These are phyloP conservation scores for Boletus rubroflammeus DNA, from an alignment of 768 basidiomycete genomes.

Conservation along the genomic window DNA sequence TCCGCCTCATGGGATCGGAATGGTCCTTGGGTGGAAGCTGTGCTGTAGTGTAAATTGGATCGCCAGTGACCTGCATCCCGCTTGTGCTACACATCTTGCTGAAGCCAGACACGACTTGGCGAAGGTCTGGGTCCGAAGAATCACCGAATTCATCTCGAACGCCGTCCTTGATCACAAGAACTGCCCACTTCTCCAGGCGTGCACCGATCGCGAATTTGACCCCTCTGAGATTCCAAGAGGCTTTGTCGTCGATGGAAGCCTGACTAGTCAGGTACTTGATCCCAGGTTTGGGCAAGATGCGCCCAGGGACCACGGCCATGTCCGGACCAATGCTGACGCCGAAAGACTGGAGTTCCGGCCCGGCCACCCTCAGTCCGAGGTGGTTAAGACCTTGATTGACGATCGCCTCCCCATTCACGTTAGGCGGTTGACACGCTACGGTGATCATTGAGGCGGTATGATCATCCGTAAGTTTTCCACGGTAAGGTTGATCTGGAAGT, in stretches of 20 bases:
- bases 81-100: conserved; percentile 55
- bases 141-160: conserved; percentile 60
- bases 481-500: conserved; percentile 38
- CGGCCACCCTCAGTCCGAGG: conserved; percentile 38
- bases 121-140: conserved; percentile 52
- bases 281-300: conserved; percentile 43
- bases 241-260: conserved; percentile 39
- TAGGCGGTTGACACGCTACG: conserved; percentile 46
- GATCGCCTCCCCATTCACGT: conserved; percentile 46
- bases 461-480: conserved; percentile 54
- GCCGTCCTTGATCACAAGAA: conserved; percentile 64
- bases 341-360: conserved; percentile 39
- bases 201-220: conserved; percentile 60
- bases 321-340: conserved; percentile 44
- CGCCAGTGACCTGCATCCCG: conserved; percentile 53
- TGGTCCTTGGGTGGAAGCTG: conserved; percentile 49
- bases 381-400: conserved; percentile 38
- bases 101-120: conserved; percentile 48
- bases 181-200: conserved; percentile 58
- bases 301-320: conserved; percentile 56
- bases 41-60: conserved; percentile 34
- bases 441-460: conserved; percentile 51
- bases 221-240: conserved; percentile 52
- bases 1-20: conserved; percentile 50
- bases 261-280: conserved; percentile 38